Percentiles rank a stretch among this genome's conserved stretches.
Conservation (phyloP, 2,329 filamentous ascomycete species). For the Fusarium beomiforme region DNA sequence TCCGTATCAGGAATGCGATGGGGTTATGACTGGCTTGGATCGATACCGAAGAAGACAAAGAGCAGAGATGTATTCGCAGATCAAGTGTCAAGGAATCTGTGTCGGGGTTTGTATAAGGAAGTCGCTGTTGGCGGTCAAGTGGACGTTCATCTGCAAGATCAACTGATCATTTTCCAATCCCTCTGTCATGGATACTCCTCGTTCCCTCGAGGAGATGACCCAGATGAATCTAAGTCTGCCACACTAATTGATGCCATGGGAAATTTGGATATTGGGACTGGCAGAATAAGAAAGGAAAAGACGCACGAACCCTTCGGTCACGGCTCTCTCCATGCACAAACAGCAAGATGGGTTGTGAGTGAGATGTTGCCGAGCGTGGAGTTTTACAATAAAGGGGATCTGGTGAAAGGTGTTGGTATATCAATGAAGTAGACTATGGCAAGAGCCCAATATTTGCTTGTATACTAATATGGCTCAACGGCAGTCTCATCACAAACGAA, state of each 20-base stretch:
- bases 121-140: conserved; percentile 57
- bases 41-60: conserved; percentile 54
- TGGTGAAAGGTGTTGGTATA: conserved; percentile 59
- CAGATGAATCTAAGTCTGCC: conserved; percentile 26
- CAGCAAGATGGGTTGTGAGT: conserved; percentile 68
- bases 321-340: conserved; percentile 65
- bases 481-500: not conserved
- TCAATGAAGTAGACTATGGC: conserved; percentile 15
- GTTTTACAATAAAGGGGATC: conserved; percentile 62
- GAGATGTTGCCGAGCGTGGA: conserved; percentile 59
- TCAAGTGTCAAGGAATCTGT: conserved; percentile 57
- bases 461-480: conserved; percentile 1
- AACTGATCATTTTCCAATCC: conserved; percentile 69
- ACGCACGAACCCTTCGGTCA: conserved; percentile 63
- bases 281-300: conserved; percentile 55
- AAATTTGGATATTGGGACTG: conserved; percentile 41
- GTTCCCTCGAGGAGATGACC: conserved; percentile 49
- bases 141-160: conserved; percentile 69
- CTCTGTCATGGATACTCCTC: conserved; percentile 63
- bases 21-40: conserved; percentile 58
- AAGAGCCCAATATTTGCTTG: not conserved
- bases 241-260: conserved; percentile 44
- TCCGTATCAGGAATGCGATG: conserved; percentile 57
- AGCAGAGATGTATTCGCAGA: conserved; percentile 45
- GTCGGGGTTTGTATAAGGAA: conserved; percentile 57